These are phyloP conservation scores for Leccinum fibrillosum DNA, from an alignment of 768 basidiomycete genomes.

Conservation along the genomic window DNA sequence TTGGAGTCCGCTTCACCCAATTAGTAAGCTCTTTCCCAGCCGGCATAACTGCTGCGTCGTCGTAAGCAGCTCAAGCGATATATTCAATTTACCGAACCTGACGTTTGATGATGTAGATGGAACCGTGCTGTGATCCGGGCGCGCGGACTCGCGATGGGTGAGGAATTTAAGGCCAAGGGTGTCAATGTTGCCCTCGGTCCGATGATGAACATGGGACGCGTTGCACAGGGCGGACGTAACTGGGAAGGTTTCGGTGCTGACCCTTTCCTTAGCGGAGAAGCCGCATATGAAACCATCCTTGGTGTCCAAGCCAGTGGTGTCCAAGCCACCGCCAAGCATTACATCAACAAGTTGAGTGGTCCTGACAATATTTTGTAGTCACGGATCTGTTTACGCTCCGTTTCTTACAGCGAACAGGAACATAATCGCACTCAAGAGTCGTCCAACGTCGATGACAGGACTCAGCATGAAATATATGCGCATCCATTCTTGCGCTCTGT, in stretches of 20 bases:
- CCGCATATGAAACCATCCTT: constrained; percentile 71
- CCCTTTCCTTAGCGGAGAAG: constrained; percentile 81
- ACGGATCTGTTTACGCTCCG: neutral
- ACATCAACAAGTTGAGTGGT: constrained; percentile 59
- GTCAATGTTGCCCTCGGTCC: constrained; percentile 76
- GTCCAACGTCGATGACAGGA: constrained; percentile 40
- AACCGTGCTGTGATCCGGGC: constrained; percentile 75
- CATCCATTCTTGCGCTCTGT: constrained; percentile 58
- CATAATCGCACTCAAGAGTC: constrained; percentile 31
- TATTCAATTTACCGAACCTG: neutral
- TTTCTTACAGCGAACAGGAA: constrained; percentile 34
- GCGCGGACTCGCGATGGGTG: constrained; percentile 76
- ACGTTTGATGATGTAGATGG: constrained; percentile 41
- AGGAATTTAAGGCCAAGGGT: constrained; percentile 81
- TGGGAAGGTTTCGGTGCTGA: constrained; percentile 97
- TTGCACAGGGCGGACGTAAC: constrained; percentile 79
- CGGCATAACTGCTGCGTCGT: constrained; percentile 78
- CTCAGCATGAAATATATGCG: constrained; percentile 55
- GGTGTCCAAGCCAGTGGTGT: constrained; percentile 82
- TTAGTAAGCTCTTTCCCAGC: constrained; percentile 78
- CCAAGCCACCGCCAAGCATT: constrained; percentile 86
- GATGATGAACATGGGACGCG: constrained; percentile 86
- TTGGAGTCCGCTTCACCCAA: constrained; percentile 76
- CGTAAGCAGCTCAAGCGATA: constrained; percentile 42
- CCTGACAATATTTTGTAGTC: neutral